Evolutionary conservation across 1,284 basidiomycete species (phyloP), one percentile per base, ranked within the genome.

Genomic region (Cryptococcus sp.): DNA sequence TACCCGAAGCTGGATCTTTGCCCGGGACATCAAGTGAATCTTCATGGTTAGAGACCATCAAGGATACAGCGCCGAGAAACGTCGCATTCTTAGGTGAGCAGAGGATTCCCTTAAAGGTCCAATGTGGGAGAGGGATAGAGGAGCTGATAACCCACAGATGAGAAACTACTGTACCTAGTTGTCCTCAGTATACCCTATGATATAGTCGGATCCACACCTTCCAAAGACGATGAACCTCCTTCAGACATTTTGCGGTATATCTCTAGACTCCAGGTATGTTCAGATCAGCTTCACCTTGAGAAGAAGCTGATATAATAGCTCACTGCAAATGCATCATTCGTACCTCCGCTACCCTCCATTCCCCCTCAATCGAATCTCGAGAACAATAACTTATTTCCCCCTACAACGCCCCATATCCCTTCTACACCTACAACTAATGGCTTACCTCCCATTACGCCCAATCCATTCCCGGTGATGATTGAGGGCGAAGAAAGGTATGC

Each of bases 251-350:
- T 88, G 14, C 77, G 83, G 1, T 85, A 89, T 66, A 78, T 91
- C 32, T 78, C 83, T 0, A 86, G 87, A 66, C 73, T 88, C 3
- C 89, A 90, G 71, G 79, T 90, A 23, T 82, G 86, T 4, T 79
- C 88, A 82, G 1, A 89, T 41, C 38, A 32, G 42, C 49, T 41
- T 14, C 6, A 23, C 33, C n/a, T 4, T 32, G 13, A 44, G 13
- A 11, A 49, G n/a, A 7, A 37, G 50, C 53, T 58, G 49, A 61
- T 31, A 41, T 49, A 42, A 41, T 14, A 92, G 75, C 78, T 91
- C 30, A 84, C 89, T 1, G 81, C 90, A 44, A 88, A 90, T 46
- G 87, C 88, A 0, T 84, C 84, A 1, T 92, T 91, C 70, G 88
- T 92, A 38, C 85, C 89, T 2, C 80, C 79, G 55, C 75, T 76